Evolutionary conservation across 2,329 filamentous ascomycete species (phyloP), one percentile per base, ranked within the genome.

Genomic region (Mollisiaceae sp.): DNA sequence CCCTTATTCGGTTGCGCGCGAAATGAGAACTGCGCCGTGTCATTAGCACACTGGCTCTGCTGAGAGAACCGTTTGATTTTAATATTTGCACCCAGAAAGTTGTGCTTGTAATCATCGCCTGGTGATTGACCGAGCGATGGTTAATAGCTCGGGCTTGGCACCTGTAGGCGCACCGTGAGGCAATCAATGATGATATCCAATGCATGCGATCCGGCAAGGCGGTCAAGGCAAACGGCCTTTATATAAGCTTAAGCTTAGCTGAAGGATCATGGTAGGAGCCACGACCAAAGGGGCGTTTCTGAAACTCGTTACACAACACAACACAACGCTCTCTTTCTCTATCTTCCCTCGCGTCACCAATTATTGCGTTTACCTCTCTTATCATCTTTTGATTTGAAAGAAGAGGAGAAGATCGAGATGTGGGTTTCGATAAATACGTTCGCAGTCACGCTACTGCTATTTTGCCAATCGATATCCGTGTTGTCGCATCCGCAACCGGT

Each of bases 401-500:
- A 45, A 18, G 8, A 45, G 14, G 14, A 45, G n/a, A n/a, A n/a
- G n/a, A 15, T 18, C 24, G 11, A 54, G 50, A 74, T 74, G 72
- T 65, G 65, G 39, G 66, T 71, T 20, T 50, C 62, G 55, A 14
- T 70, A 54, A 38, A 58, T 36, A 64, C 65, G 8, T 32, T 70
- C 4, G 59, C 66, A 54, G 70, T 69, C 39, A 66, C 64, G 12
- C 55, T 67, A 43, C 67, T 74, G 61, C 63, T 72, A 4, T 22
- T 67, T 0, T 65, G 61, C 14, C 45, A 60, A 14, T 60, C 60
- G 38, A 65, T 66, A 1, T 66, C 62, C 1, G 65, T 66, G 4
- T 22, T 72, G 6, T 70, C 72, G 38, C 65, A 69, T 62, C 72
- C 73, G 12, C 67, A 71, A 60, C 65, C 63, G 18, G 56, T 68